A percentile compares a stretch with the other conserved stretches of the same genome.
These are phyloP conservation scores for Gynandropsis gynandra DNA, from an alignment of 345 rosid species.

Conservation along the genomic window DNA sequence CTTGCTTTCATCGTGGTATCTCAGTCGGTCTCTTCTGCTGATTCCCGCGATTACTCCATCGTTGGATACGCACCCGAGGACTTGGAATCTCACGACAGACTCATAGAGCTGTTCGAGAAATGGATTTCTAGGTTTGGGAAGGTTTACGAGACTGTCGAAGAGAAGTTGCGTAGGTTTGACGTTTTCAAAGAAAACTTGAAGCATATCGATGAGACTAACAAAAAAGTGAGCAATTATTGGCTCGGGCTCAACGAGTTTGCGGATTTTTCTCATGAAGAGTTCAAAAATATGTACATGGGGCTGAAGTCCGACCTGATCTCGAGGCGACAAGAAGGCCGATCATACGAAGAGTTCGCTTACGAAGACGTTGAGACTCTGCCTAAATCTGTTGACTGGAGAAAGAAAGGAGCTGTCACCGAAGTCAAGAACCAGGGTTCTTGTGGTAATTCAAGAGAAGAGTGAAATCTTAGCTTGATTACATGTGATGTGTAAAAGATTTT, in stretches of 20 bases:
- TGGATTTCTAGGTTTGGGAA: constrained; percentile 64
- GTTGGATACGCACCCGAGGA: constrained; percentile 58
- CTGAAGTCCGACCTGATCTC: constrained; percentile 26
- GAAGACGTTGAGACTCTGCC: constrained; percentile 39
- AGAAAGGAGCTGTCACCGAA: constrained; percentile 58
- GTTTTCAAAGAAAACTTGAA: constrained; percentile 52
- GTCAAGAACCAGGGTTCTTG: constrained; percentile 82
- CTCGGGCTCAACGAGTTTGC: constrained; percentile 60
- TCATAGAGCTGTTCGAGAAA: constrained; percentile 54
- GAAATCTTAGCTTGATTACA: too few relatives aligned
- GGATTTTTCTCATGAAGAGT: constrained; percentile 59
- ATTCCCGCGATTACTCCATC: constrained; percentile 55
- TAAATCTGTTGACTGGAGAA: constrained; percentile 75
- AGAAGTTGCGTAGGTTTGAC: constrained; percentile 41
- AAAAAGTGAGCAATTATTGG: constrained; percentile 31
- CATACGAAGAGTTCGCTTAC: constrained; percentile 23
- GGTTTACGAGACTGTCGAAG: constrained; percentile 45
- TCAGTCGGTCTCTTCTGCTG: constrained; percentile 23
- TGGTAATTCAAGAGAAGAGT: too few relatives aligned
- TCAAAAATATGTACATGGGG: constrained; percentile 35
- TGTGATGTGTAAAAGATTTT: too few relatives aligned
- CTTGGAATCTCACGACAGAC: constrained; percentile 48
- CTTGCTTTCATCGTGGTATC: constrained; percentile 29
- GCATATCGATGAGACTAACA: constrained; percentile 46
- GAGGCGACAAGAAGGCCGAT: constrained; percentile 22